phyloP scores from a whole-genome alignment of 495 filamentous ascomycete genomes.

The Aspergillus olivimuriae region DNA sequence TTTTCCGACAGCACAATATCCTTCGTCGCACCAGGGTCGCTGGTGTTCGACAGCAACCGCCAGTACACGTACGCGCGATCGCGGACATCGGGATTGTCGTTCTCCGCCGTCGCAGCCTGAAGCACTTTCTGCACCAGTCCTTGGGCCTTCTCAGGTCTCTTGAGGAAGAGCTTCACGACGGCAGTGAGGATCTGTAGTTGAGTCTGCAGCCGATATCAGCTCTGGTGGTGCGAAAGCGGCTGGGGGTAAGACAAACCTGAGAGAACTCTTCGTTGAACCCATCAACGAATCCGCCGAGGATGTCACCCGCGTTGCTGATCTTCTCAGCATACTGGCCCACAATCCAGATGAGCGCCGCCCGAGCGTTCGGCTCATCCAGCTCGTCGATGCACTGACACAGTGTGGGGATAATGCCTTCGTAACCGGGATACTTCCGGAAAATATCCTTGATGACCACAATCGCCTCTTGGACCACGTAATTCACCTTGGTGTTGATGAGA shows the following conservation, averaged over 20 bases:
- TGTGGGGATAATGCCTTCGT: constrained; percentile 95
- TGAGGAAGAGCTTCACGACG: constrained; percentile 94
- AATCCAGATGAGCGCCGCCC: constrained; percentile 95
- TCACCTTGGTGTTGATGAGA: constrained; percentile 92
- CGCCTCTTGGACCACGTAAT: constrained; percentile 98
- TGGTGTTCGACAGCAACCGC: constrained; percentile 79
- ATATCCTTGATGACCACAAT: constrained; percentile 99
- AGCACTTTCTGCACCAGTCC: constrained; percentile 88
- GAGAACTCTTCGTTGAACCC: constrained; percentile 90
- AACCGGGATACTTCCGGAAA: constrained; percentile 94
- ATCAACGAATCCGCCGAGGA: constrained; percentile 79
- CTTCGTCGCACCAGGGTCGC: constrained; percentile 80
- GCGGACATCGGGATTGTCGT: constrained; percentile 94
- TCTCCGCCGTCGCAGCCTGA: constrained; percentile 85
- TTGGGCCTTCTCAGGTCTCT: constrained; percentile 91
- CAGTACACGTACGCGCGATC: constrained; percentile 98
- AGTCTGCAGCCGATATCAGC: constrained; percentile 55
- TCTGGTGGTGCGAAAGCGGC: too few species aligned
- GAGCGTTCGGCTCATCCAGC: constrained; percentile 86
- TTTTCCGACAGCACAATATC: constrained; percentile 90
- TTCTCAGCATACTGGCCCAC: constrained; percentile 98
- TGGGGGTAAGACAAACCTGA: constrained; percentile 47
- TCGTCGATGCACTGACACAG: constrained; percentile 97
- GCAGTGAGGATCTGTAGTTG: constrained; percentile 95
- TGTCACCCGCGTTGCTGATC: constrained; percentile 94